Percentiles rank a stretch among this genome's conserved stretches.
Conservation (phyloP, 1,284 basidiomycete species). For the Tranzscheliella williamsii region DNA sequence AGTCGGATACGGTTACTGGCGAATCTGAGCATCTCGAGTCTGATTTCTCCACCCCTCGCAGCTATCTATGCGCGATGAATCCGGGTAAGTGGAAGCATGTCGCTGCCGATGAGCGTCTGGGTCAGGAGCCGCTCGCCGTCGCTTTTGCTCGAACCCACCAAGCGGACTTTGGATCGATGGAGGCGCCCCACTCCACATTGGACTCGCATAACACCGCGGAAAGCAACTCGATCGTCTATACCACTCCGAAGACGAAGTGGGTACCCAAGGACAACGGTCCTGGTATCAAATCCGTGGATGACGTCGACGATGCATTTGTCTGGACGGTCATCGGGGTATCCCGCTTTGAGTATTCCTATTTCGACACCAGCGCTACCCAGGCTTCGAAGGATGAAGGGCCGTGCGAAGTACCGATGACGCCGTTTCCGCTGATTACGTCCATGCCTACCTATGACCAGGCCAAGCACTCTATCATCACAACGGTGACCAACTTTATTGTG, state of each 20-base stretch:
- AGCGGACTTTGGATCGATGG: conserved; percentile 74
- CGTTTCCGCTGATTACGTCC: conserved; percentile 82
- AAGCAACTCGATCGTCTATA: conserved; percentile 73
- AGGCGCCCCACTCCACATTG: conserved; percentile 9
- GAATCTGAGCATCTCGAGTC: conserved; percentile 40
- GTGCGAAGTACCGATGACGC: conserved; percentile 67
- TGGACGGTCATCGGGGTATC: conserved; percentile 96
- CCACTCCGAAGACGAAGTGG: conserved; percentile 73
- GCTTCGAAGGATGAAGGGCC: conserved; percentile 72
- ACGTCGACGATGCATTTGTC: conserved; percentile 89
- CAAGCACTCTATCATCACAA: conserved; percentile 76
- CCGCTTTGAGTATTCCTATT: conserved; percentile 91
- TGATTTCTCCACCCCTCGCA: conserved; percentile 32
- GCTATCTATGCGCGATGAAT: conserved; percentile 25
- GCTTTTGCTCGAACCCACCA: conserved; percentile 77
- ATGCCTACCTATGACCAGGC: conserved; percentile 74
- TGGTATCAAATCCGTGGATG: conserved; percentile 70
- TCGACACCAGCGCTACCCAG: conserved; percentile 80
- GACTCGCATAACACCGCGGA: conserved; percentile 69
- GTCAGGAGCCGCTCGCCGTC: conserved; percentile 15
- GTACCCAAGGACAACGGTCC: conserved; percentile 72
- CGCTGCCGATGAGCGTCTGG: conserved; percentile 3
- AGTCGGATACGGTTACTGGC: conserved; percentile 24
- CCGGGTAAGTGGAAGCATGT: conserved; percentile 16
- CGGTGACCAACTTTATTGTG: conserved; percentile 64